Percentiles rank a stretch among this genome's conserved stretches.
phyloP scores from a whole-genome alignment of 495 filamentous ascomycete genomes.

The Hypoxylon trugodes region DNA sequence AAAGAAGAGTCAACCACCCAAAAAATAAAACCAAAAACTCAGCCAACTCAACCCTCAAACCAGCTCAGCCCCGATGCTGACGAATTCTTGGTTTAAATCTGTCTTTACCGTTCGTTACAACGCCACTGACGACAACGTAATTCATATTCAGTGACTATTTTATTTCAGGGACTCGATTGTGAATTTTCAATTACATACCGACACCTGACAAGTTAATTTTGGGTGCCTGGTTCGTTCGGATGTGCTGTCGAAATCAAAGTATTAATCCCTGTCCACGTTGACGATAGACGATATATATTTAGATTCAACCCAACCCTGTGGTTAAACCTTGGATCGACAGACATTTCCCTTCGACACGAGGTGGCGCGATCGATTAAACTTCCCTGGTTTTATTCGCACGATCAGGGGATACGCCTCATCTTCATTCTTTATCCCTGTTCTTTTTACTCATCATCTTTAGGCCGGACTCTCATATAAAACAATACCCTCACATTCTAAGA shows the following conservation, averaged over 20 bases:
- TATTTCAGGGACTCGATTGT: conserved; percentile 6
- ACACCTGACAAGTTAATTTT: background rate
- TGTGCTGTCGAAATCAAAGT: too few species aligned
- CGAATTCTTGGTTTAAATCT: conserved; percentile 11
- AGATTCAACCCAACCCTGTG: conserved; percentile 16
- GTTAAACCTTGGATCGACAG: conserved; percentile 23
- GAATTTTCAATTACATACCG: background rate
- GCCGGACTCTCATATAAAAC: background rate
- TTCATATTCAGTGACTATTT: too few species aligned
- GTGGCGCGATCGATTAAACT: conserved; percentile 17
- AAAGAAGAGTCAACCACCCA: conserved; percentile 18
- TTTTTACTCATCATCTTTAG: background rate
- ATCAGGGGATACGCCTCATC: background rate
- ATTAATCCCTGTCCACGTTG: conserved; percentile 17
- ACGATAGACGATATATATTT: conserved; percentile 29
- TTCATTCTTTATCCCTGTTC: conserved; percentile 28
- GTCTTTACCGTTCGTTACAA: background rate
- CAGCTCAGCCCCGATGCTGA: conserved; percentile 35
- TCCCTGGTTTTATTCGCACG: conserved; percentile 5
- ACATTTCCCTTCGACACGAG: conserved; percentile 17
- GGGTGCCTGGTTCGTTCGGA: background rate
- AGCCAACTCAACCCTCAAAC: conserved; percentile 14
- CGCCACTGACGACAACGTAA: conserved; percentile 1
- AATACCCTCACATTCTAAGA: background rate
- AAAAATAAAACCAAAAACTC: background rate